Conservation (phyloP, 2,329 filamentous ascomycete species). For the Pseudogymnoascus sp. region DNA sequence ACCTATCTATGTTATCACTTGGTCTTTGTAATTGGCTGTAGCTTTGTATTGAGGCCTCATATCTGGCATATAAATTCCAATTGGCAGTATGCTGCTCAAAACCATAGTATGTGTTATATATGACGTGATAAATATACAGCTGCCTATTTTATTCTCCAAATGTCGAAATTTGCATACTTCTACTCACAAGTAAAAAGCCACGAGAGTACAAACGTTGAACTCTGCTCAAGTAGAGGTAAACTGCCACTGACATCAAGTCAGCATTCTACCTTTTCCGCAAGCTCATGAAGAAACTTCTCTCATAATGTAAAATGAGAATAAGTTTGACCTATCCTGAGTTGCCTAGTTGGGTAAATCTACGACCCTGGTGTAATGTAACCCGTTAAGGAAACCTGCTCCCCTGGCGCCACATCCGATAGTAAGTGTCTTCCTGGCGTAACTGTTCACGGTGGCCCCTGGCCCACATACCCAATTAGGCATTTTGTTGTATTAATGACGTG, state of each 20-base stretch:
- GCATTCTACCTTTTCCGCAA: not conserved
- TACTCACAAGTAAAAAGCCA: not conserved
- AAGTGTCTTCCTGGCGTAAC: not conserved
- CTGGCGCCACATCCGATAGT: not conserved
- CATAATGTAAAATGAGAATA: not conserved
- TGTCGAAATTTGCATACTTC: not conserved
- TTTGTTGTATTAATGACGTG: not conserved
- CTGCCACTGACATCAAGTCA: not conserved
- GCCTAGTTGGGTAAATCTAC: not conserved
- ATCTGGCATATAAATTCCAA: not conserved
- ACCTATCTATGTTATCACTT: not conserved
- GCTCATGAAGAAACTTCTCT: not conserved
- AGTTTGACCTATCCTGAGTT: not conserved
- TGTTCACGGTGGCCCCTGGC: not conserved
- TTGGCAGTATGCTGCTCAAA: not conserved
- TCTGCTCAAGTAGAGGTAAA: not conserved
- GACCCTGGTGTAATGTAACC: not conserved
- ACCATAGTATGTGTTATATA: not conserved
- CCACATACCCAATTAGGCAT: conserved; percentile 3
- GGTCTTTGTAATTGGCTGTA: not conserved
- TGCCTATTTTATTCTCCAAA: not conserved
- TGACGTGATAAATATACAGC: not conserved
- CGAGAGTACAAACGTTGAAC: not conserved
- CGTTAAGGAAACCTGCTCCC: not conserved
- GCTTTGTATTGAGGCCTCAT: not conserved